Evolutionary conservation across 2,329 filamentous ascomycete genomes (phyloP).

Genomic region (Parascedosporium putredinis): DNA sequence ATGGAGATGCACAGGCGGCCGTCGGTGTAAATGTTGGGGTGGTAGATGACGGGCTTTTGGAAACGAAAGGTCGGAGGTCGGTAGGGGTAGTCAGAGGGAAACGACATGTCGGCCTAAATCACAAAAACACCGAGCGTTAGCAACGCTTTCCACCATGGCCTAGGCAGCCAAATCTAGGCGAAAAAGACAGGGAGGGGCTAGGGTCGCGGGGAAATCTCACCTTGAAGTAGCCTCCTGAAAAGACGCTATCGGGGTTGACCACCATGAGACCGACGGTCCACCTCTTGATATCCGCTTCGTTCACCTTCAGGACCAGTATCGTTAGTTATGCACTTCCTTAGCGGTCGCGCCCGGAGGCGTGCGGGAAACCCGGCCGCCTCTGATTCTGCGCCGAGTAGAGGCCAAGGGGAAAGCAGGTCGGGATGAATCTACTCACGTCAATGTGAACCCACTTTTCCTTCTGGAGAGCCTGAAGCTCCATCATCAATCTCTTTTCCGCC

Average conservation of each 20-base stretch:
- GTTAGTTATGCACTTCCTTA: background rate
- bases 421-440: constrained; percentile 44
- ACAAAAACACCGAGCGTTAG: background rate
- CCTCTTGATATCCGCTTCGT: constrained; percentile 72
- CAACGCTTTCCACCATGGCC: too few species aligned
- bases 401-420: background rate
- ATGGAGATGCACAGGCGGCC: constrained; percentile 95
- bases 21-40: constrained; percentile 89
- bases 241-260: constrained; percentile 82
- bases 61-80: constrained; percentile 85
- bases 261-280: constrained; percentile 89
- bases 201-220: constrained; percentile 22
- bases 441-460: constrained; percentile 94
- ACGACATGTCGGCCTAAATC: constrained; percentile 68
- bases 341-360: background rate
- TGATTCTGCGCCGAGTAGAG: too few species aligned
- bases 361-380: too few species aligned
- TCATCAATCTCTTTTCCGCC: constrained; percentile 71
- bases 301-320: constrained; percentile 39
- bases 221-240: constrained; percentile 87
- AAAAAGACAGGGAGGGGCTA: background rate
- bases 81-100: constrained; percentile 83
- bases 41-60: constrained; percentile 60
- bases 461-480: constrained; percentile 68
- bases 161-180: too few species aligned